Evolutionary conservation across 768 basidiomycete species (phyloP).

Genomic region (Phylloporus rhodoxanthus): DNA sequence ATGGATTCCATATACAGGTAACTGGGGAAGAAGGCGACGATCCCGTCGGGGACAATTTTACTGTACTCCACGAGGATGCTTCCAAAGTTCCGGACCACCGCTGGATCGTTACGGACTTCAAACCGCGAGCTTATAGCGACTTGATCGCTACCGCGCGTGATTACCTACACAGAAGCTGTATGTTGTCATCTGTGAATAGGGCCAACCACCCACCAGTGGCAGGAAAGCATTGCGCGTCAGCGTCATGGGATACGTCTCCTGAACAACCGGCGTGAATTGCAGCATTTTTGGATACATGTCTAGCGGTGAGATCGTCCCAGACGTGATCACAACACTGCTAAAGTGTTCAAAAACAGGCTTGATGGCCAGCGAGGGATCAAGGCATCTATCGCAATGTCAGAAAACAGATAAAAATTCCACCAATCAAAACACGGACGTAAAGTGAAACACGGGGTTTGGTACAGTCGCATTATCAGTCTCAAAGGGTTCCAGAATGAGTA

Average conservation of each 20-base stretch:
- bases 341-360: conserved; percentile 98
- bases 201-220: conserved; percentile 63
- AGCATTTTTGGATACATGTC: conserved; percentile 99
- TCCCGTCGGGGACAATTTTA: conserved; percentile 96
- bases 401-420: neutral
- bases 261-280: conserved; percentile 93
- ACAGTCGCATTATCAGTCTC: conserved; percentile 98
- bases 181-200: neutral
- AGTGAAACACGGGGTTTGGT: conserved; percentile 97
- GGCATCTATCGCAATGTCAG: conserved; percentile 54
- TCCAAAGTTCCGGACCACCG: conserved; percentile 97
- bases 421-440: conserved; percentile 56
- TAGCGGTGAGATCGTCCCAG: conserved; percentile 94
- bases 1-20: conserved; percentile 99
- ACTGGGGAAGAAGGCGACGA: conserved; percentile 98
- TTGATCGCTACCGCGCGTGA: conserved; percentile 96
- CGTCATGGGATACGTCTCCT: conserved; percentile 98
- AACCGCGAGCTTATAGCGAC: conserved; percentile 98
- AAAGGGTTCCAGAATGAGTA: conserved; percentile 95
- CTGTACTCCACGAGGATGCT: conserved; percentile 97
- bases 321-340: conserved; percentile 96
- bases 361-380: conserved; percentile 96
- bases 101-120: conserved; percentile 98
- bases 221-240: conserved; percentile 93
- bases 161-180: conserved; percentile 53